Percentiles rank a stretch among this genome's conserved stretches.
These are phyloP conservation scores for Alternaria metachromatica DNA, from an alignment of 2,329 filamentous ascomycete species.

Conservation along the genomic window DNA sequence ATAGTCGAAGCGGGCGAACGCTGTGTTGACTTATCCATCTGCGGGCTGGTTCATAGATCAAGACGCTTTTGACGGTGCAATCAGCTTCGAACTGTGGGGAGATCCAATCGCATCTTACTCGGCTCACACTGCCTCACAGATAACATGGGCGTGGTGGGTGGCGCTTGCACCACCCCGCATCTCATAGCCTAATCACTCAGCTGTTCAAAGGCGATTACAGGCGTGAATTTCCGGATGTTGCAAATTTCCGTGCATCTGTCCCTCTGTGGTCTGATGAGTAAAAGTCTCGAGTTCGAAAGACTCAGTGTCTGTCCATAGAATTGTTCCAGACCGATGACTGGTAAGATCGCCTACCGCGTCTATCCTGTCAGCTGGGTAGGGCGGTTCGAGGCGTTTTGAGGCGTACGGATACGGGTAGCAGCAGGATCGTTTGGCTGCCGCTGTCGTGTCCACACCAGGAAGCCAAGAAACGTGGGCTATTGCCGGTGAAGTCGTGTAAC, in stretches of 20 bases:
- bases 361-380: neutral
- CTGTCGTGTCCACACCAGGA: conserved; percentile 6
- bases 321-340: neutral
- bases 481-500: conserved; percentile 18
- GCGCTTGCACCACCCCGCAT: conserved; percentile 8
- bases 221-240: neutral
- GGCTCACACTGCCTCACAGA: neutral
- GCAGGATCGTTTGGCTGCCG: conserved; percentile 13
- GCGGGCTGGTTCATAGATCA: neutral
- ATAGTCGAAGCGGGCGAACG: neutral
- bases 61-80: neutral
- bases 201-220: neutral
- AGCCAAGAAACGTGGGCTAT: conserved; percentile 19
- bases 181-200: neutral
- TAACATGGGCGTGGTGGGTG: neutral
- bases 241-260: neutral
- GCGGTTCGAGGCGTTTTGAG: neutral
- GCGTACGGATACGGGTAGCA: conserved; percentile 8
- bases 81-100: neutral
- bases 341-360: conserved; percentile 15
- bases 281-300: neutral
- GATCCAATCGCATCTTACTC: neutral
- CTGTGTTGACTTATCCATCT: conserved; percentile 2
- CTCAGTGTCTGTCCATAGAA: neutral
- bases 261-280: neutral